Base-by-base conservation (phyloP, 2,329 filamentous ascomycete genomes). In the Claviceps pazoutovae region DNA sequence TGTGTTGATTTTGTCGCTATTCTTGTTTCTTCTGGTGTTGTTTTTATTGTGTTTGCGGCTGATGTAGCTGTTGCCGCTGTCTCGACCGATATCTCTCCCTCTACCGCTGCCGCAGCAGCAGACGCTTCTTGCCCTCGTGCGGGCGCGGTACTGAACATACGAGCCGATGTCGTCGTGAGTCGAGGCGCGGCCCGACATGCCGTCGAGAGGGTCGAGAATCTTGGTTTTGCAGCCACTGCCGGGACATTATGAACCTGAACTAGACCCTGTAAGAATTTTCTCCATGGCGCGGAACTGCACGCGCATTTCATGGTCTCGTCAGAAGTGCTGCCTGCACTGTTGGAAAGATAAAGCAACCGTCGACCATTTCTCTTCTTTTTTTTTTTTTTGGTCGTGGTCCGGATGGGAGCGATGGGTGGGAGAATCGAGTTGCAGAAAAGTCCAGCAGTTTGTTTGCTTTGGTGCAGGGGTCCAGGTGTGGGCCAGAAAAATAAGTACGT, bases 201-300 rank as follows among this genome's bases (percentile, higher is more conserved):
- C 16, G 42, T 26, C 21, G 34, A 34, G 2, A 26, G 7, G 23
- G 36, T 21, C 36, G 42, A 39, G 13, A 46, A 17, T n/a, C 43
- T 19, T 11, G 19, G 16, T 23, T 34, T 43, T 9, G 43, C 45
- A 13, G 19, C 23, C 5, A 56, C 42, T 19, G 56, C 30, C 43
- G 66, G 64, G 9, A 66, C 44, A 38, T 59, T 58, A 52, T 73
- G 68, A 30, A 71, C 60, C 56, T 72, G 68, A 2, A 63, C 62
- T 30, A 78, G 63, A 34, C 68, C 73, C 54, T 69, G 70, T 13
- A 76, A 61, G 53, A 79, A 78, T n/a, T 71, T 66, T 51, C 67
- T 65, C 57, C 75, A 61, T 8, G 74, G 67, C 34, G 66, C 64
- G 6, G 64, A 66, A 53, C 72, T 70, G 55, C 75, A 79, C 21